A percentile compares a stretch with the other conserved stretches of the same genome.
Evolutionary conservation across 2,329 filamentous ascomycete species (phyloP).

Genomic region (Periconia sp.): DNA sequence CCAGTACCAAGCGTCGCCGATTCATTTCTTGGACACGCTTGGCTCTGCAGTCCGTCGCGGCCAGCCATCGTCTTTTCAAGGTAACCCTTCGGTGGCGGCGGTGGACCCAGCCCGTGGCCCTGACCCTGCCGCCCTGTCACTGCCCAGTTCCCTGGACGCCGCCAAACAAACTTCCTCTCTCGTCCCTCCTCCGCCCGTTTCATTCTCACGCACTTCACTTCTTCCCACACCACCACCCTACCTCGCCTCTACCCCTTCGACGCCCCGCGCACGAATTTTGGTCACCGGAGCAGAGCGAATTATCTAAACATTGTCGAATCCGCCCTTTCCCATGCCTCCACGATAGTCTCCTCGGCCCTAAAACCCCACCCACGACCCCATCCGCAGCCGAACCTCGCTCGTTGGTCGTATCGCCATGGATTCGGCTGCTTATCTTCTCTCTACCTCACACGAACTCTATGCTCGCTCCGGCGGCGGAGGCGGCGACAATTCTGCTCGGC

Average conservation of each 20-base stretch:
- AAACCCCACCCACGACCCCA: background rate
- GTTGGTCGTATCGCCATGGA: constrained; percentile 44
- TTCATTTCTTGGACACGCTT: no score
- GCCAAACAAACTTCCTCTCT: background rate
- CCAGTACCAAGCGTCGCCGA: background rate
- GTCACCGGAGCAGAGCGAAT: no score
- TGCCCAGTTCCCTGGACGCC: background rate
- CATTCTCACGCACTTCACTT: background rate
- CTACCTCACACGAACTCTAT: constrained; percentile 47
- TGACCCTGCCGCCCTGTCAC: no score
- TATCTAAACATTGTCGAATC: no score
- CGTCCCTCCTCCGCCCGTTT: background rate
- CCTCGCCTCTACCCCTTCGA: no score
- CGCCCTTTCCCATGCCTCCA: no score
- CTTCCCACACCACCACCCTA: no score
- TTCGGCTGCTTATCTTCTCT: constrained; percentile 39
- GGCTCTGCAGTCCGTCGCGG: no score
- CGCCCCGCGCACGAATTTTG: no score
- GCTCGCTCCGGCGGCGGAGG: constrained; percentile 46
- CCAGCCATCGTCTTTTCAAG: no score
- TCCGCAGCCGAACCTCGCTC: constrained; percentile 14
- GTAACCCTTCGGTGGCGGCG: no score
- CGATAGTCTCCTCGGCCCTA: background rate
- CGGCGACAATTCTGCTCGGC: constrained; percentile 43
- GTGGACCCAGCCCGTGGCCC: no score